Base-by-base conservation (phyloP, 1,139 yeast species). In the Kurtzmaniella quercitrusa region DNA sequence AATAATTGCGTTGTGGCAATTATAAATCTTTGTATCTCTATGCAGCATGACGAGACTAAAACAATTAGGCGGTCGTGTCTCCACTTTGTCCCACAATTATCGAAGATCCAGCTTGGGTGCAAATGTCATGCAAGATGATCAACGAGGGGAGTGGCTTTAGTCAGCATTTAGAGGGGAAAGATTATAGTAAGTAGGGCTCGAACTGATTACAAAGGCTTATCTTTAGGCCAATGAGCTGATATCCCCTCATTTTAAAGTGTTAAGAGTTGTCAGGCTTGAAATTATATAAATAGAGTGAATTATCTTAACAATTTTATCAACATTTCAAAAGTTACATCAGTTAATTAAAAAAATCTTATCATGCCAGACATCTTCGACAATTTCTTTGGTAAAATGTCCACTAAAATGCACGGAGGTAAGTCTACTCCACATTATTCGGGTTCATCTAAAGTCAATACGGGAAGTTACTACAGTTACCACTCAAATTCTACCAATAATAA, bases 341-440 rank as follows among this genome's bases (percentile, higher is more conserved):
- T n/a, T n/a, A n/a, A n/a, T n/a, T n/a, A n/a, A n/a, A n/a, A n/a
- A n/a, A n/a, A n/a, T n/a, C n/a, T n/a, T n/a, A n/a, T n/a, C n/a
- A 70, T 70, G 76, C 73, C 74, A 17, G 76, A 68, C 53, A 57
- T 71, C 52, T 71, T 71, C 47, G 76, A 71, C 45, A 66, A 68
- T 48, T 59, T 71, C 40, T 68, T 68, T 45, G 59, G 55, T 33
- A 65, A 60, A 42, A 52, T 70, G 21, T 57, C 62, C 30, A 49
- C 63, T 28, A 58, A 63, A 34, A 44, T 68, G 33, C 61, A 60
- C 44, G 74, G 74, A 18, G 72, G 72, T 12, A 63, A 62, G 41
- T 51, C 63, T 21, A 52, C 52, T 6, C 59, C 54, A 23, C 68
- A 61, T 43, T 67, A 69, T 45, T 59, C 61, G 20, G 60, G 61